Evolutionary conservation across 352 stramenopile genomes (phyloP), one percentile per base, ranked within the genome.

Genomic region (Phytophthora sp.): DNA sequence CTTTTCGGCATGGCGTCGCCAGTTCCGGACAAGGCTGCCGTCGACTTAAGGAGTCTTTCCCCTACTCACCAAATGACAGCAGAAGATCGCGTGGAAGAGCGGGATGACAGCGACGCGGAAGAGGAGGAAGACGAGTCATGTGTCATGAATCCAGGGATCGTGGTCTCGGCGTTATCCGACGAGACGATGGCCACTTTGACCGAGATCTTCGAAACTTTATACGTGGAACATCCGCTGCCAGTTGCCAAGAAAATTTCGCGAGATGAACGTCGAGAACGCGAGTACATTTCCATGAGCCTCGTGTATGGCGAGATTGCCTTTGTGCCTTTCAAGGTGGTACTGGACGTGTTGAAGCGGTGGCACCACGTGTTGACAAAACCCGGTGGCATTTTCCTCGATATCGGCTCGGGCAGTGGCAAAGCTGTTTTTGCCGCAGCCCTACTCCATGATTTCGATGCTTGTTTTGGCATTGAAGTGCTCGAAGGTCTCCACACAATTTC

Each of bases 271-370:
- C 80, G 16, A 44, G 76, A 87, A 27, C 84, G 87, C 20, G 74
- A 82, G 23, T 86, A 80, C 52, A 78, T 81, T 12, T 84, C 84
- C 20, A 79, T 92, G 30, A 88, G 82, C 33, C 73, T 97, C 13
- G 85, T 94, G 61, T 98, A 98, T 58, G 90, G 91, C 8, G 90
- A 98, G 71, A 93, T 98, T 61, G 83, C 80, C 6, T 97, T 97
- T 63, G 71, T 73, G 24, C 77, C 88, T 6, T 95, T 97, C 68
- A 76, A 79, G 53, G 57, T 51, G n/a, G 79, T 92, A 29, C 38
- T 92, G n/a, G 76, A 88, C 26, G 51, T 80, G 26, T 42, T 92
- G 38, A 88, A 89, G 60, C 78, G 77, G 16, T 80, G 69, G 52
- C 74, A 90, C 51, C 69, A 88, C 42, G 79, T 88, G 26, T 61